Evolutionary conservation across 78 protist genomes (phyloP).

Genomic region (Dictyostelium purpureum): DNA sequence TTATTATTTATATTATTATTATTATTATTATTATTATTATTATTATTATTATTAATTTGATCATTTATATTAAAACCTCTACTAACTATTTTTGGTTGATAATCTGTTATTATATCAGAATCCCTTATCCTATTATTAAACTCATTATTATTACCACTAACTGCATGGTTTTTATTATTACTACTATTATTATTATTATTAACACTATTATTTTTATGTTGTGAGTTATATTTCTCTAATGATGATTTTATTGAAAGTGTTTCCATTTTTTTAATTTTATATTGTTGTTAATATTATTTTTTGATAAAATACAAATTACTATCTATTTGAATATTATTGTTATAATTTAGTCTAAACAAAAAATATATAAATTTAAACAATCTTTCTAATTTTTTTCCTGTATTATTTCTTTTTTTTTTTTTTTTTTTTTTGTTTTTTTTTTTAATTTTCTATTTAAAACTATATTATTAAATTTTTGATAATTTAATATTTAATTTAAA

Average conservation of each 20-base stretch:
- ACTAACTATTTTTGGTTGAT: slow-evolving; percentile 16
- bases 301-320: no score
- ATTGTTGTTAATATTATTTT: no score
- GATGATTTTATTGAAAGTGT: neutral
- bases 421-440: no score
- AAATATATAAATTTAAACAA: no score
- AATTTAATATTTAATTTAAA: no score
- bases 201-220: neutral
- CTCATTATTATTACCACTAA: neutral
- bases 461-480: no score
- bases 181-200: neutral
- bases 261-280: neutral
- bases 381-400: no score
- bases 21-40: neutral
- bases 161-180: neutral
- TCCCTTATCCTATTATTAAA: neutral
- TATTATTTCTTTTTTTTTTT: no score
- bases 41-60: neutral
- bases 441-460: no score
- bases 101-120: slow-evolving; percentile 3
- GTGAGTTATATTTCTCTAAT: slow-evolving; percentile 1
- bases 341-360: no score
- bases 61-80: slow-evolving; percentile 14
- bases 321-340: no score
- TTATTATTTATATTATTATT: neutral